A percentile compares a stretch with the other conserved stretches of the same genome.
Conservation (phyloP, 768 basidiomycete genomes). For the Russula ochroleuca region DNA sequence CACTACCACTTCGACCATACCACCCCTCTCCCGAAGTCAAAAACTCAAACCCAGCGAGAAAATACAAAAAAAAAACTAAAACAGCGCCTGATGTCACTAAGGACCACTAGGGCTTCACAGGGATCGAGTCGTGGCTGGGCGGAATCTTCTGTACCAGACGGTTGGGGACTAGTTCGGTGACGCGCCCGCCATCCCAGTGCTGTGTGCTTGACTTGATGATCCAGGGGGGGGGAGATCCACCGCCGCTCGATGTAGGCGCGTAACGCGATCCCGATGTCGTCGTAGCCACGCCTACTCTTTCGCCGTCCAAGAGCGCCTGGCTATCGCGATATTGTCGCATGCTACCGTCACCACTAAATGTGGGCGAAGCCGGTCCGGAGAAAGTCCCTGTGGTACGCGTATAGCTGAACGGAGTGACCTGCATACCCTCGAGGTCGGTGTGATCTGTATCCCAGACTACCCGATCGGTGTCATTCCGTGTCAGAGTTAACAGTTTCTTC, state of each 20-base stretch:
- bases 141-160: no score
- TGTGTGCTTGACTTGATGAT: neutral
- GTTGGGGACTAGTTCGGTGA: no score
- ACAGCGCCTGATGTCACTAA: neutral
- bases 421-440: slow-evolving; percentile 23
- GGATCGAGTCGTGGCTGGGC: no score
- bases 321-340: slow-evolving; percentile 26
- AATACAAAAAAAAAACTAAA: no score
- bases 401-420: slow-evolving; percentile 26
- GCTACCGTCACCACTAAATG: slow-evolving; percentile 14
- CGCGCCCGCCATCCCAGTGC: no score
- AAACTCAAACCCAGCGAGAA: no score
- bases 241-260: slow-evolving; percentile 17
- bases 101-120: neutral
- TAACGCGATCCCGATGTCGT: slow-evolving; percentile 28
- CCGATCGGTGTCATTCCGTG: no score
- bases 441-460: slow-evolving; percentile 32
- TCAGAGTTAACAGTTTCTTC: no score
- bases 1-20: no score
- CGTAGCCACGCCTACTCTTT: slow-evolving; percentile 21
- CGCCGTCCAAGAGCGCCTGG: slow-evolving; percentile 1
- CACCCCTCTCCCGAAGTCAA: no score
- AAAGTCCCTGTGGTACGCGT: slow-evolving; percentile 29
- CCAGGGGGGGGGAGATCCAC: neutral
- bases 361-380: slow-evolving; percentile 16